Conservation (phyloP, 768 basidiomycete species). For the Boletus patriciae region DNA sequence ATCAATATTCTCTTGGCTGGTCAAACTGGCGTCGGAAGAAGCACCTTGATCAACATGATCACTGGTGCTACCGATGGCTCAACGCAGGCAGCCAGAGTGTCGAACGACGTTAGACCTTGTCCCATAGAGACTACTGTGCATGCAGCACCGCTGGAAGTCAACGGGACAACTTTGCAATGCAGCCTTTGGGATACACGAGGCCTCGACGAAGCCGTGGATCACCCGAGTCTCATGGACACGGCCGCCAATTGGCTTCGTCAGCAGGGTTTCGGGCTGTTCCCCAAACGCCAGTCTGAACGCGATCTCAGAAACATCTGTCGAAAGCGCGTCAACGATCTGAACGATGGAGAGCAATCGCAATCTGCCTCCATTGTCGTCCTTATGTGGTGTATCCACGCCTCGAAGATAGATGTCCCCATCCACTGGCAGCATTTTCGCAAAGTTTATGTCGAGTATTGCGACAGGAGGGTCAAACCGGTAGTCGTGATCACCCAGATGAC, state of each 20-base stretch:
- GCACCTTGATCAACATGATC: constrained; percentile 30
- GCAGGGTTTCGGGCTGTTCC: constrained; percentile 17
- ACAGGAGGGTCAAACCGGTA: constrained; percentile 25
- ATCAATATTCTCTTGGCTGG: constrained; percentile 25
- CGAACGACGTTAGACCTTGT: constrained; percentile 27
- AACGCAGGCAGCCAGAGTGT: constrained; percentile 18
- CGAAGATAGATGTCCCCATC: constrained; percentile 27
- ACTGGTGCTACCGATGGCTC: constrained; percentile 15
- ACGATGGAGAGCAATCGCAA: constrained; percentile 7
- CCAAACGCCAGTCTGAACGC: constrained; percentile 21
- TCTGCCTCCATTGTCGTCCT: constrained; percentile 17
- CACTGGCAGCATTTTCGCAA: constrained; percentile 31
- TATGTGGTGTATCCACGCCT: constrained; percentile 33
- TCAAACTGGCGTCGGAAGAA: constrained; percentile 31
- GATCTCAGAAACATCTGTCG: constrained; percentile 24
- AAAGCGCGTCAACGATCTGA: constrained; percentile 12
- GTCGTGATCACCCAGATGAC: constrained; percentile 29
- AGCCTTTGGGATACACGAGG: constrained; percentile 29
- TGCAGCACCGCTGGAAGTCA: constrained; percentile 1
- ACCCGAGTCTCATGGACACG: constrained; percentile 20
- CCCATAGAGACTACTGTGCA: constrained; percentile 22
- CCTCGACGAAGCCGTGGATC: constrained; percentile 28
- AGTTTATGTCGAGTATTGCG: constrained; percentile 27
- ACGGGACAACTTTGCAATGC: constrained; percentile 9
- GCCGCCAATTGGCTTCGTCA: constrained; percentile 23